A percentile compares a stretch with the other conserved stretches of the same genome.
Evolutionary conservation across 2,329 filamentous ascomycete species (phyloP).

Genomic region (Trichoderma sp.): DNA sequence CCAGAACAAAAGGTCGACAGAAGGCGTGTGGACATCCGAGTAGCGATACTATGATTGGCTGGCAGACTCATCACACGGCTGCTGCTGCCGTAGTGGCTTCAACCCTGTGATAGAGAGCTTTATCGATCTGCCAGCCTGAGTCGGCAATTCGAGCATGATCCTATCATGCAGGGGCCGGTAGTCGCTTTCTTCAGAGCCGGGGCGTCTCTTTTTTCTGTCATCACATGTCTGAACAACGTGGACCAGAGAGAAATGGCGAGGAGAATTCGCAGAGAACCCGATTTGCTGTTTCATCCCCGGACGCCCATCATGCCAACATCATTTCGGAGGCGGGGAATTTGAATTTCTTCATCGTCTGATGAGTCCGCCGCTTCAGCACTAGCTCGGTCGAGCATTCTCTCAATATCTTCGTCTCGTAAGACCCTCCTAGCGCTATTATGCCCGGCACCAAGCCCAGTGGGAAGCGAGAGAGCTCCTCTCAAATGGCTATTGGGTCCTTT

Average conservation of each 20-base stretch:
- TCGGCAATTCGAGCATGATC: neutral
- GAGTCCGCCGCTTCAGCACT: slow-evolving; percentile 50
- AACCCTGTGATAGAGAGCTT: neutral
- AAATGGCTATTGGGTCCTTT: slow-evolving; percentile 40
- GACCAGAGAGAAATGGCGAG: neutral
- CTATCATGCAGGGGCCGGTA: neutral
- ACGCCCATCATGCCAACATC: slow-evolving; percentile 32
- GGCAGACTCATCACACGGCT: neutral
- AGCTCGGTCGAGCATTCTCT: slow-evolving; percentile 55
- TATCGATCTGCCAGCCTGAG: neutral
- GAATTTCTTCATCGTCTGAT: slow-evolving; percentile 58
- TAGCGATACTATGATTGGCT: neutral
- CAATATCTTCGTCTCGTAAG: slow-evolving; percentile 55
- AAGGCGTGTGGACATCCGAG: neutral
- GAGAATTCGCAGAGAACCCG: neutral
- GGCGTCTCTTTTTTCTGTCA: neutral
- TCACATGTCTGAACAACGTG: neutral
- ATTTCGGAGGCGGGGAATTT: slow-evolving; percentile 40
- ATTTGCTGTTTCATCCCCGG: slow-evolving; percentile 4
- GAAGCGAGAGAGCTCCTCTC: slow-evolving; percentile 46
- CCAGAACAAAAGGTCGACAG: neutral
- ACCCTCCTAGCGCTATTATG: slow-evolving; percentile 37
- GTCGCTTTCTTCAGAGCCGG: neutral
- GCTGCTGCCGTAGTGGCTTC: neutral
- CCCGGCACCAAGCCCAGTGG: slow-evolving; percentile 46